phyloP scores from a whole-genome alignment of 2,329 filamentous ascomycete species.

The Colletotrichum magnum region DNA sequence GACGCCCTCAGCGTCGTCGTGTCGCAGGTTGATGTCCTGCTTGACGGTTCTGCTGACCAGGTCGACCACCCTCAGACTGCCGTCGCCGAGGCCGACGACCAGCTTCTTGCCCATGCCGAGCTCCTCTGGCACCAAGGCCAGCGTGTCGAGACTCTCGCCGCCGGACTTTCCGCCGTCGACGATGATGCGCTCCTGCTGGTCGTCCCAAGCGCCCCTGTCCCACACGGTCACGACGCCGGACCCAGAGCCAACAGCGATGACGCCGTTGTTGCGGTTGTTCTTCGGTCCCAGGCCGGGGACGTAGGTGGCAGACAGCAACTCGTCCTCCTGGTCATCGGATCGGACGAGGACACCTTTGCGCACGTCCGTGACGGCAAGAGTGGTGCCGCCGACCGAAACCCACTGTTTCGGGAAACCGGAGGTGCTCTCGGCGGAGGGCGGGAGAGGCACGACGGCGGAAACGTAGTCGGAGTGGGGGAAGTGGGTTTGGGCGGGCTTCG shows the following conservation, averaged over 20 bases:
- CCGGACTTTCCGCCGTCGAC: conserved; percentile 75
- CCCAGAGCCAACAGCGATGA: conserved; percentile 81
- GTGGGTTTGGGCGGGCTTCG: conserved; percentile 83
- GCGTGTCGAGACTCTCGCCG: conserved; percentile 85
- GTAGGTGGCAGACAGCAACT: conserved; percentile 85
- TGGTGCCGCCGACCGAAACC: conserved; percentile 93
- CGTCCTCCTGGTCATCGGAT: conserved; percentile 95
- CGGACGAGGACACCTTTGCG: conserved; percentile 87
- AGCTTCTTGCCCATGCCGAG: conserved; percentile 81
- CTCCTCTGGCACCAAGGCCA: conserved; percentile 79
- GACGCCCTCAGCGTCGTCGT: conserved; percentile 91
- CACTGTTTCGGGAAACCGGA: conserved; percentile 95
- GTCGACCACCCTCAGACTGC: conserved; percentile 82
- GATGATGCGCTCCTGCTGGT: conserved; percentile 90
- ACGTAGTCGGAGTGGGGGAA: conserved; percentile 94
- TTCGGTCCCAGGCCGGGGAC: conserved; percentile 82
- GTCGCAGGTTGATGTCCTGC: conserved; percentile 70
- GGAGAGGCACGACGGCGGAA: conserved; percentile 87
- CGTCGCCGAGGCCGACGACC: conserved; percentile 86
- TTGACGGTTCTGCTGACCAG: conserved; percentile 81
- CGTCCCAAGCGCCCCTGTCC: conserved; percentile 96
- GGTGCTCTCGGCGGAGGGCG: conserved; percentile 83
- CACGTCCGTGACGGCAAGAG: conserved; percentile 90
- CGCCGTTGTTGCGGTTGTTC: conserved; percentile 75
- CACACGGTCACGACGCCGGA: conserved; percentile 90